Percentiles rank a stretch among this genome's conserved stretches.
These are phyloP conservation scores for Pythium aquatile DNA, from an alignment of 352 stramenopile species.

Conservation along the genomic window DNA sequence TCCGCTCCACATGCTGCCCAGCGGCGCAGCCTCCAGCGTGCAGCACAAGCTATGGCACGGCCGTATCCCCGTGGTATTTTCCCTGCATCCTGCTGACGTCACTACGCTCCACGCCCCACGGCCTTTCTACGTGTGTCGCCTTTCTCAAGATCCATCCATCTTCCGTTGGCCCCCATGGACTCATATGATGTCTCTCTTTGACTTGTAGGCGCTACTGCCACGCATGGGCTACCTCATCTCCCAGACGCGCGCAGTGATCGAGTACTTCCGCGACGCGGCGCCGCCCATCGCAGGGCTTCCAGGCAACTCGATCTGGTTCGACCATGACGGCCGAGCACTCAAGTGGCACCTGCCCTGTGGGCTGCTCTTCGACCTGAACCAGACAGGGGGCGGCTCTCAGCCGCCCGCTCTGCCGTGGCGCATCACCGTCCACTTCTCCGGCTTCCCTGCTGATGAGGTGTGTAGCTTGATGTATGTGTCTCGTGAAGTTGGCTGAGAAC, in stretches of 20 bases:
- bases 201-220: slow-evolving; percentile 69
- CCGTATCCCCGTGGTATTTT: slow-evolving; percentile 70
- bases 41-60: slow-evolving; percentile 59
- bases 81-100: slow-evolving; percentile 69
- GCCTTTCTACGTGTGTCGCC: slow-evolving; percentile 72
- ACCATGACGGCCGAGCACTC: slow-evolving; percentile 51
- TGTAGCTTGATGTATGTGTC: background rate
- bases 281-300: slow-evolving; percentile 60
- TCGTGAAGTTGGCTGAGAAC: background rate
- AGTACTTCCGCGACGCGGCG: slow-evolving; percentile 76
- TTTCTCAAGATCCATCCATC: background rate
- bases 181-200: background rate
- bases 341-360: slow-evolving; percentile 82
- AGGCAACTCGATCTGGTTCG: slow-evolving; percentile 68
- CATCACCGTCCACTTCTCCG: slow-evolving; percentile 80
- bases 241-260: slow-evolving; percentile 68
- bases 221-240: slow-evolving; percentile 78
- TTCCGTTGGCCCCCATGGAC: background rate
- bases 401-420: slow-evolving; percentile 50
- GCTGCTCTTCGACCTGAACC: slow-evolving; percentile 59
- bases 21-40: slow-evolving; percentile 8
- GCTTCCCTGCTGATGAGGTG: slow-evolving; percentile 57
- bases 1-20: background rate
- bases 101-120: slow-evolving; percentile 76
- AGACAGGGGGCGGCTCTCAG: slow-evolving; percentile 10